These are phyloP conservation scores for Scheffersomyces insectosa DNA, from an alignment of 1,139 yeast species.

Conservation along the genomic window DNA sequence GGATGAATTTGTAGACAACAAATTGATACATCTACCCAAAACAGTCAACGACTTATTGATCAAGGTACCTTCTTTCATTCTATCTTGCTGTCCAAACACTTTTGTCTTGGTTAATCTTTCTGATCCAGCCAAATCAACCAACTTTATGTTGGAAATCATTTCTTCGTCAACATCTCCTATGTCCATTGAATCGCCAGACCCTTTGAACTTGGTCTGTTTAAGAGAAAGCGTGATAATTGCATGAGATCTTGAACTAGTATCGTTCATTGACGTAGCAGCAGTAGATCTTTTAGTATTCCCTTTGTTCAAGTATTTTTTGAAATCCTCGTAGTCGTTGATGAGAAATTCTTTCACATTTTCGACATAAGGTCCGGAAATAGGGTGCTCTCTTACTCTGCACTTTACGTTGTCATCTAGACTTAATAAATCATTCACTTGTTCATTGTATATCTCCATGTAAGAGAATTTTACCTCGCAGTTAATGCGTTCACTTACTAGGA, in stretches of 20 bases:
- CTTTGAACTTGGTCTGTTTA: conserved; percentile 51
- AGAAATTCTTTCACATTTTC: conserved; percentile 56
- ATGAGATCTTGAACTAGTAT: conserved; percentile 72
- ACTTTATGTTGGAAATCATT: conserved; percentile 56
- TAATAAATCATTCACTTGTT: conserved; percentile 62
- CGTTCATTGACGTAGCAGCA: conserved; percentile 70
- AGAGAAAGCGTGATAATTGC: conserved; percentile 69
- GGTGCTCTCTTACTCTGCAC: conserved; percentile 59
- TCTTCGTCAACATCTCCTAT: conserved; percentile 57
- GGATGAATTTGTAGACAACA: conserved; percentile 43
- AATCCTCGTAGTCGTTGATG: conserved; percentile 46
- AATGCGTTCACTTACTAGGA: conserved; percentile 38
- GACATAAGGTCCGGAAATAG: conserved; percentile 67
- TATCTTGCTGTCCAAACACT: conserved; percentile 54
- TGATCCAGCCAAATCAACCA: conserved; percentile 83
- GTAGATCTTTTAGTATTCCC: conserved; percentile 62
- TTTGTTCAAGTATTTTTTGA: conserved; percentile 36
- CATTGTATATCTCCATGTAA: conserved; percentile 74
- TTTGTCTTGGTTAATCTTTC: conserved; percentile 69
- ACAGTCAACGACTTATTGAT: conserved; percentile 78
- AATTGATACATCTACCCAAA: conserved; percentile 70
- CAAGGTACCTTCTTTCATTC: conserved; percentile 72
- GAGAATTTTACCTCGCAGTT: conserved; percentile 59
- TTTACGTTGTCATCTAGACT: conserved; percentile 24
- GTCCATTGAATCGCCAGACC: conserved; percentile 15